These are phyloP conservation scores for Sphagnum tenellum DNA, from an alignment of 225 moss, liverwort and hornwort genomes.

Conservation along the genomic window DNA sequence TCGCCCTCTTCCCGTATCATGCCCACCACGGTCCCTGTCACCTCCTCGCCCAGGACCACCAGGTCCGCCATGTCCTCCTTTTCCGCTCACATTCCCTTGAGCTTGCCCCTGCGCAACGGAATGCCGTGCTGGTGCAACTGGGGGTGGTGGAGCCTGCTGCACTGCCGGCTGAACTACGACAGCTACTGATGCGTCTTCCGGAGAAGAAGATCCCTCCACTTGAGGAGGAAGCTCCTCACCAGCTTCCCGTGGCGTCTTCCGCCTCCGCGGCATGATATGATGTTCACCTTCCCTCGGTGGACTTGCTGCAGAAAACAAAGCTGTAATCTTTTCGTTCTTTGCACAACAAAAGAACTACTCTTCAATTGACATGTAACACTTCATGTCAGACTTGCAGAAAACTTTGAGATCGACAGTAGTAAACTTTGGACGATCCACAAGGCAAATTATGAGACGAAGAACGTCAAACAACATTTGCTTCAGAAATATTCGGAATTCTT, in stretches of 20 bases:
- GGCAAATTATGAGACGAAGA: no score
- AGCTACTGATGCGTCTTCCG: no score
- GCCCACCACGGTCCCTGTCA: constrained; percentile 19
- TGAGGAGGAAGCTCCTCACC: constrained; percentile 47
- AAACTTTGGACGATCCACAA: no score
- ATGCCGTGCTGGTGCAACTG: not conserved
- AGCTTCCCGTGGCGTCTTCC: constrained; percentile 70
- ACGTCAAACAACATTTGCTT: no score
- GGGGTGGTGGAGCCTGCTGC: not conserved
- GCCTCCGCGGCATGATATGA: constrained; percentile 62
- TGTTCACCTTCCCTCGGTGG: no score
- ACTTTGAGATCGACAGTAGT: no score
- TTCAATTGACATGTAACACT: no score
- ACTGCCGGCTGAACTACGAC: constrained; percentile 9
- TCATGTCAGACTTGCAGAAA: no score
- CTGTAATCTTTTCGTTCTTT: no score
- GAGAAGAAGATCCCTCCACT: constrained; percentile 11
- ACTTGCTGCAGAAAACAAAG: no score
- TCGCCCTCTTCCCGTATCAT: constrained; percentile 47
- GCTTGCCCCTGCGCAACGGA: constrained; percentile 1
- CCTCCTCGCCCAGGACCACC: constrained; percentile 6
- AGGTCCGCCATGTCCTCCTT: constrained; percentile 10
- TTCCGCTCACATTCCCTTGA: constrained; percentile 9
- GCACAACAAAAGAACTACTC: no score
- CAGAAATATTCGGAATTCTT: no score